Percentiles rank a stretch among this genome's conserved stretches.
phyloP scores from a whole-genome alignment of 2,329 filamentous ascomycete genomes.

The Sporothrix sp. region DNA sequence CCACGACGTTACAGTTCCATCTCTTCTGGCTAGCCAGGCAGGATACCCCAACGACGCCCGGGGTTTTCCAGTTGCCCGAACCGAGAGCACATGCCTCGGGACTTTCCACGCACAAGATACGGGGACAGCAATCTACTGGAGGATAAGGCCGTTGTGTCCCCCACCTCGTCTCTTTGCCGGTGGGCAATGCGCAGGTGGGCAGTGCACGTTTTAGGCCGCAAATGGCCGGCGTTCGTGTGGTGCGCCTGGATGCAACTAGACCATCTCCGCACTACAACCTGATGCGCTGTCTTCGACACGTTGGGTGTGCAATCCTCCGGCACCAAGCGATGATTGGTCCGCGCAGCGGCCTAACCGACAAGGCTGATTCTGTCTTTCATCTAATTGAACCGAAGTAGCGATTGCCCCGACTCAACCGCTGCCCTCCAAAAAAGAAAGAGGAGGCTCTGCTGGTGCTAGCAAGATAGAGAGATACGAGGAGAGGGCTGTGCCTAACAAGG shows the following conservation, averaged over 20 bases:
- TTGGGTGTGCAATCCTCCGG: neutral
- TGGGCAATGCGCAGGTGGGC: neutral
- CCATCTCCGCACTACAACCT: neutral
- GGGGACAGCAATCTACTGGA: neutral
- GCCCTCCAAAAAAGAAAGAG: neutral
- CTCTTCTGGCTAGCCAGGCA: neutral
- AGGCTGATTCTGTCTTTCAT: conserved; percentile 9
- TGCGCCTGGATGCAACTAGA: conserved; percentile 6
- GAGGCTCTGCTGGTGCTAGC: neutral
- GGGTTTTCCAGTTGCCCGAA: too few species aligned
- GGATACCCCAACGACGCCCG: too few species aligned
- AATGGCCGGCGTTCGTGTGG: conserved; percentile 3
- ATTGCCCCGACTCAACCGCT: neutral
- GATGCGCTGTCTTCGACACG: neutral
- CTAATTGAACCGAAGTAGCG: neutral
- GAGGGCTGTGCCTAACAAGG: too few species aligned
- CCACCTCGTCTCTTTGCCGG: conserved; percentile 2
- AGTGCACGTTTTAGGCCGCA: conserved; percentile 11
- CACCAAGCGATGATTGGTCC: neutral
- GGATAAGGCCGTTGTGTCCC: neutral
- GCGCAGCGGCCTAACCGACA: neutral
- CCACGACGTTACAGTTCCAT: neutral
- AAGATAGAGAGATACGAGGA: neutral
- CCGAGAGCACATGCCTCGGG: too few species aligned
- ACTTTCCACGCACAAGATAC: too few species aligned